A percentile compares a stretch with the other conserved stretches of the same genome.
phyloP scores from a whole-genome alignment of 1,139 yeast genomes.

The Nakaseomyces glabratus region DNA sequence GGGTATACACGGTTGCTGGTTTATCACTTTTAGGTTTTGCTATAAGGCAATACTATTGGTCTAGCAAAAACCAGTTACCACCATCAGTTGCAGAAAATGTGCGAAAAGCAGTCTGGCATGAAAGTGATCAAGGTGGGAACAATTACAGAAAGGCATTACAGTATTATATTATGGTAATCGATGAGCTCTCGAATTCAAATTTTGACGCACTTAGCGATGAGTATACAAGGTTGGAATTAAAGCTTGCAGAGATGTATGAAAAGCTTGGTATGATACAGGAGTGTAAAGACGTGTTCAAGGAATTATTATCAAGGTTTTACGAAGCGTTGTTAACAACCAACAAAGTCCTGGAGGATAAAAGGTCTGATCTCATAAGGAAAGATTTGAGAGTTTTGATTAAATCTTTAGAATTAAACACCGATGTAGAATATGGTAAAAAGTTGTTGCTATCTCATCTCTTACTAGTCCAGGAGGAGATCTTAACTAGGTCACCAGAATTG shows the following conservation, averaged over 20 bases:
- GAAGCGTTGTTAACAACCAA: conserved; percentile 41
- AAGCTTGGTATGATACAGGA: conserved; percentile 49
- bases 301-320: conserved; percentile 54
- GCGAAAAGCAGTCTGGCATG: conserved; percentile 63
- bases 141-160: conserved; percentile 56
- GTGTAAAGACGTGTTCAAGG: conserved; percentile 58
- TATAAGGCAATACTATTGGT: conserved; percentile 5
- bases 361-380: conserved; percentile 60
- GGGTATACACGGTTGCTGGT: conserved; percentile 5
- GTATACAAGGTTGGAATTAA: conserved; percentile 79
- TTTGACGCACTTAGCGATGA: conserved; percentile 55
- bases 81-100: conserved; percentile 29
- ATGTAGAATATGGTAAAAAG: conserved; percentile 49
- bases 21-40: conserved; percentile 3
- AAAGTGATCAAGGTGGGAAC: conserved; percentile 57
- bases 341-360: conserved; percentile 29
- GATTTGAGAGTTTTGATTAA: conserved; percentile 64
- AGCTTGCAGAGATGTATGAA: conserved; percentile 81
- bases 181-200: conserved; percentile 37
- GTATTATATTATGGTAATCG: conserved; percentile 50
- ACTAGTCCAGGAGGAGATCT: conserved; percentile 55
- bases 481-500: conserved; percentile 31
- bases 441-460: conserved; percentile 54
- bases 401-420: conserved; percentile 48
- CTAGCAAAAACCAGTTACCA: conserved; percentile 2